Base-by-base conservation (phyloP, 495 filamentous ascomycete species). In the Lepidopterella palustris region DNA sequence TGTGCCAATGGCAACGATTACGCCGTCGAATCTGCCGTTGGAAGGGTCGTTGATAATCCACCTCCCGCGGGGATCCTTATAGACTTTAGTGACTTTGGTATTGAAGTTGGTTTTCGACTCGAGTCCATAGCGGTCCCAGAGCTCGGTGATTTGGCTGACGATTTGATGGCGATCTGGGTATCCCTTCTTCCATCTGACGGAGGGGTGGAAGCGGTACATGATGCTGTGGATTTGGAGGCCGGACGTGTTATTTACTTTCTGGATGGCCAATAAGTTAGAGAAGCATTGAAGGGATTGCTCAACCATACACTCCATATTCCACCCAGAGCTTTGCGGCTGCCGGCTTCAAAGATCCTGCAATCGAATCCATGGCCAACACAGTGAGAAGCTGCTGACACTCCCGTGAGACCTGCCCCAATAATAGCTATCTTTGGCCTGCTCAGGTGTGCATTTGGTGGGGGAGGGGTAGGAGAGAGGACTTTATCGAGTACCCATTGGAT, bases 181-280 rank as follows among this genome's bases (percentile, higher is more conserved):
- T 45, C 87, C 86, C 13, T 73, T 72, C n/a, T 77, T 73, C 81
- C 87, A 93, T 52, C 77, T 75, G 2, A 95, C 81, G 0, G 86
- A 88, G 0, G 89, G 90, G 59, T 91, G 88, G 71, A 93, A 95
- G 28, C 90, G 82, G 72, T 92, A 93, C 89, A 93, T 92, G 58
- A 91, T 73, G 42, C 84, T 88, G 69, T 93, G 87, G 35, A 93
- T 89, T 63, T 93, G 89, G 0, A 93, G 80, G 42, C 85, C 79
- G 1, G 87, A 90, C 9, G 89, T 92, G 58, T 86, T 88, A 76
- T 92, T 92, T 40, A 92, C 89, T 74, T 81, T 79, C 84, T 90
- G 40, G 11, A 49, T 27, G 20, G 28, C 18, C 15, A 59, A 45
- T 40, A 57, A 28, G 48, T 26, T 26, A 8, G 23, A 40, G 1